Conservation (phyloP, 2,329 filamentous ascomycete genomes). For the Trichoderma pleuroti region DNA sequence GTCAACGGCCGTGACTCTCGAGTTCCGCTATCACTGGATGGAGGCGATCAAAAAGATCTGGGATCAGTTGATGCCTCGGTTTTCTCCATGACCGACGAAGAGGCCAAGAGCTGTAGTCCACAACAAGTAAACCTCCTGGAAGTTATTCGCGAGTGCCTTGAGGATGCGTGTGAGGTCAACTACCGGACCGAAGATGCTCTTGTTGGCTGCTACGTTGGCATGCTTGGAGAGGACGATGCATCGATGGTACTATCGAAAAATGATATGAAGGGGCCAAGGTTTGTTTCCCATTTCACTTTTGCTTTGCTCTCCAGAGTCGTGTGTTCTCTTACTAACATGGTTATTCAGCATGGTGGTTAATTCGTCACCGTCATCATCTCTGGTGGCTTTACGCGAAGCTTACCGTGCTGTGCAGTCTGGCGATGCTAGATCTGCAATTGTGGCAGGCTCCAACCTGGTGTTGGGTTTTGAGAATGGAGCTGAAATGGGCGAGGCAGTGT, state of each 20-base stretch:
- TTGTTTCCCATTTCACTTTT: not conserved
- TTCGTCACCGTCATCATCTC: not conserved
- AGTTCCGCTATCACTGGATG: slow-evolving; percentile 22
- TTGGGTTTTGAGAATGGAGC: not conserved
- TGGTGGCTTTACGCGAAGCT: slow-evolving; percentile 16
- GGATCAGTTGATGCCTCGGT: slow-evolving; percentile 30
- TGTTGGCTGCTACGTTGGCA: slow-evolving; percentile 30
- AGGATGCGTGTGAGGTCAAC: slow-evolving; percentile 28
- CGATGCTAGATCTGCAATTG: slow-evolving; percentile 8
- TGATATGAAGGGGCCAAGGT: slow-evolving; percentile 12
- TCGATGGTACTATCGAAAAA: slow-evolving; percentile 1
- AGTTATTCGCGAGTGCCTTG: slow-evolving; percentile 24
- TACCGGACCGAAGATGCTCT: slow-evolving; percentile 26
- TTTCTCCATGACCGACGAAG: slow-evolving; percentile 29
- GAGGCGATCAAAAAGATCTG: slow-evolving; percentile 21
- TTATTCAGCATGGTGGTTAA: not conserved
- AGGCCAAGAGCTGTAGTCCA: slow-evolving; percentile 30
- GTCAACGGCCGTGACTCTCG: slow-evolving; percentile 25
- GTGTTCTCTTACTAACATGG: not conserved
- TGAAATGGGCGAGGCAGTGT: slow-evolving; percentile 35
- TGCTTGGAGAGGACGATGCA: slow-evolving; percentile 26
- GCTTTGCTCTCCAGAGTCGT: not conserved
- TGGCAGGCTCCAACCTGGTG: not conserved
- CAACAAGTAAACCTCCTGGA: slow-evolving; percentile 29
- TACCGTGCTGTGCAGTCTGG: slow-evolving; percentile 13